Evolutionary conservation across 768 basidiomycete species (phyloP), one percentile per base, ranked within the genome.

Genomic region (Rhizopogon sp.): DNA sequence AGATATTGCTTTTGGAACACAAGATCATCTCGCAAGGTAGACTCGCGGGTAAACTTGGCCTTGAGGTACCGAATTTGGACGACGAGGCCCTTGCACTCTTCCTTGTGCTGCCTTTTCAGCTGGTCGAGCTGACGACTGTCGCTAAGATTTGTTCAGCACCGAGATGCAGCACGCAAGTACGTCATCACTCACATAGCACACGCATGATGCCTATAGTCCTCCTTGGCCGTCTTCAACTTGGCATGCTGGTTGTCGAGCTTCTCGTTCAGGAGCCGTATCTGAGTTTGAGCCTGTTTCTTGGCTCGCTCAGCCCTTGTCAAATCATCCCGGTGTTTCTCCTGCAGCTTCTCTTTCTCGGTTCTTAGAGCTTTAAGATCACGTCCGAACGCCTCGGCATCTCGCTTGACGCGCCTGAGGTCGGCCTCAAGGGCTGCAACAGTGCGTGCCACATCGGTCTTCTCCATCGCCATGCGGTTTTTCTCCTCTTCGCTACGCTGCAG

Each of bases 11-110:
- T 99, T 74, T 98, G 97, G 63, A 93, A 85, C 14, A 79, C 76
- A 43, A 98, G 76, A 61, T 85, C 85, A 56, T 76, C 76, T 35
- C 96, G 81, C 76, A 97, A 82, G 1, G 78, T 77, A 9, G 85
- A 81, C 72, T 99, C 97, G 25, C 96, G 81, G 3, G 83, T 88
- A 70, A 87, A 95, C 66, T 92, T 93, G 53, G 89, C 88, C 68
- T 98, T 96, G 61, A 98, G 77, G 70, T 97, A 98, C 41, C 79
- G 81, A 56, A 97, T 93, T 68, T 97, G 93, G 7, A 91, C 82
- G 47, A 98, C 84, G 17, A 98, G 75, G 8, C 93, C 92, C 65
- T 93, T 94, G 74, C 89, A 88, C 66, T 98, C 93, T 58, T 83
- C 82, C 58, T 88, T 90, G 66, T 93, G 91, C 67, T 83, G 85